Conservation (phyloP, 306 rosid species). For the Dicorynia guianensis region DNA sequence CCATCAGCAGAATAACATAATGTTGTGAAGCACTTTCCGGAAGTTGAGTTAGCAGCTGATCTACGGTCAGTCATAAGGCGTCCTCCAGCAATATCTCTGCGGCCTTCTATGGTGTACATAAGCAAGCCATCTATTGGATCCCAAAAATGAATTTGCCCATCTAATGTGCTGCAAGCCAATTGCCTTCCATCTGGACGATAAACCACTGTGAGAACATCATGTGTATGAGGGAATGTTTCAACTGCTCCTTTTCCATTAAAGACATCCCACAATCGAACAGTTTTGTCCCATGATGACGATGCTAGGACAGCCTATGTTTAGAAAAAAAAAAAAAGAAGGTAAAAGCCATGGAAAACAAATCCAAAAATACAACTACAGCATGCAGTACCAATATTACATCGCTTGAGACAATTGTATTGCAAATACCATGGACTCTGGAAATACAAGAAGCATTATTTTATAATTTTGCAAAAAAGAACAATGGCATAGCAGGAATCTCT, state of each 20-base stretch:
- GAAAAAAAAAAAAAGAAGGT: conserved; percentile 24
- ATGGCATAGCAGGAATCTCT: conserved; percentile 17
- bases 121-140: conserved; percentile 89
- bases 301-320: conserved; percentile 74
- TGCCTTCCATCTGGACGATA: conserved; percentile 98
- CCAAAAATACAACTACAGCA: conserved; percentile 27
- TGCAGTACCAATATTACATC: conserved; percentile 4
- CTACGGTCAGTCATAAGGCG: conserved; percentile 93
- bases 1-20: conserved; percentile 95
- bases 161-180: conserved; percentile 94
- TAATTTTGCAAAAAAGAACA: conserved; percentile 15
- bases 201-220: conserved; percentile 87
- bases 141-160: conserved; percentile 97
- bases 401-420: conserved; percentile 24
- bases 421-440: conserved; percentile 5
- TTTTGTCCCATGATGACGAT: conserved; percentile 95
- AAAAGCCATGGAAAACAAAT: conserved; percentile 5
- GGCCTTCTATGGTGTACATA: conserved; percentile 91
- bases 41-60: conserved; percentile 81
- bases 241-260: conserved; percentile 89
- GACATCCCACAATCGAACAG: conserved; percentile 95
- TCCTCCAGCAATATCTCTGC: conserved; percentile 93
- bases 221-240: conserved; percentile 84
- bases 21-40: conserved; percentile 90
- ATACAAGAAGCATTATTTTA: conserved; percentile 9